Evolutionary conservation across 192 early-diverging fungal genomes (phyloP).

Genomic region (Coemansia sp.): DNA sequence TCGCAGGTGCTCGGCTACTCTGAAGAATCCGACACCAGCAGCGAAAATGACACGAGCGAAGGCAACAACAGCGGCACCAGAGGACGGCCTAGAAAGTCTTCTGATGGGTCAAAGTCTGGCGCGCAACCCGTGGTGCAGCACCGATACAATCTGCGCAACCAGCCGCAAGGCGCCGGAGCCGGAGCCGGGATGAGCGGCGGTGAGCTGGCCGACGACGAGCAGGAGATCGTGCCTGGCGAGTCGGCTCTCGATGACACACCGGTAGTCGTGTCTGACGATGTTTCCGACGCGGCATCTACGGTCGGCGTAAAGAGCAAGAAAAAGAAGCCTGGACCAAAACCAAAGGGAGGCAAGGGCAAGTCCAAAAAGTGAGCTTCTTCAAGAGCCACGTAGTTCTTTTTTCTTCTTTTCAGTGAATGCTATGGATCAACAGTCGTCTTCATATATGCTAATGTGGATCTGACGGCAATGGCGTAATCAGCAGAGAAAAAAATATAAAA

Average conservation of each 20-base stretch:
- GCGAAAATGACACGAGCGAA: slow-evolving; percentile 50
- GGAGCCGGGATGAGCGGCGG: slow-evolving; percentile 23
- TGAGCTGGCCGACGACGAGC: slow-evolving; percentile 51
- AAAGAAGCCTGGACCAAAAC: slow-evolving; percentile 8
- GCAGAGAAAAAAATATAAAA: background rate
- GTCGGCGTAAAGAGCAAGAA: slow-evolving; percentile 1
- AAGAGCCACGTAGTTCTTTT: no score
- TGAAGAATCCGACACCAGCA: slow-evolving; percentile 61
- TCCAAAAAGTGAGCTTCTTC: slow-evolving; percentile 21
- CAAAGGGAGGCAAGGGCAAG: slow-evolving; percentile 21
- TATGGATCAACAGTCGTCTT: no score
- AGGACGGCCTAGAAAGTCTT: slow-evolving; percentile 10
- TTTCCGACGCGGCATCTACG: slow-evolving; percentile 8
- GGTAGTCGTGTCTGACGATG: background rate
- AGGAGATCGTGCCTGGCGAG: slow-evolving; percentile 34
- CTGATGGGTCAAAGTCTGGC: background rate
- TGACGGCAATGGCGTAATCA: no score
- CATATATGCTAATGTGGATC: no score
- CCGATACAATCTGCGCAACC: slow-evolving; percentile 42
- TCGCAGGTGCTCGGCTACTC: slow-evolving; percentile 64
- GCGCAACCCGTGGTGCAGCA: slow-evolving; percentile 13
- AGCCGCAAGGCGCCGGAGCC: background rate
- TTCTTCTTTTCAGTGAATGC: no score
- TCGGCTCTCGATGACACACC: slow-evolving; percentile 22
- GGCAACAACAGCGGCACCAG: slow-evolving; percentile 15